Evolutionary conservation across 2,329 filamentous ascomycete genomes (phyloP), one percentile per base, ranked within the genome.

Genomic region (Nannizzia gypsea): DNA sequence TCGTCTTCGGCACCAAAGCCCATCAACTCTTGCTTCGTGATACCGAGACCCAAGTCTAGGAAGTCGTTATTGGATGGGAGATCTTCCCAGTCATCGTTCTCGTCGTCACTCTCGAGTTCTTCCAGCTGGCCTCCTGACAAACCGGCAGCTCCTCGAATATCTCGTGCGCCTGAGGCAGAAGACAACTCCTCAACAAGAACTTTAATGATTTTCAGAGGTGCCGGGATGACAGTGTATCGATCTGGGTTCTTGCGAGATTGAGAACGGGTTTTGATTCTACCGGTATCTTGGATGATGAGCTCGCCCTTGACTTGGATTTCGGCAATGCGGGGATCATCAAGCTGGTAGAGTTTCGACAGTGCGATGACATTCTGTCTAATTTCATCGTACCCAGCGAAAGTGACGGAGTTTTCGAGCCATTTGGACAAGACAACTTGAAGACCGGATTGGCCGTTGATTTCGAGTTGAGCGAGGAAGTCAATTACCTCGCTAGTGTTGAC

Each of bases 371-470:
- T 99, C 73, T 96, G 90, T 66, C 91, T 84, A 67, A 97, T 97
- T 73, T 96, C 92, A 67, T 97, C 91, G 67, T 96, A 99, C 11
- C 93, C 93, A n/a, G 90, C 90, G 74, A 99, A 99, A 73, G 88
- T 95, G 73, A 95, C 83, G 3, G 90, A 96, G 73, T 97, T 96
- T 76, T 97, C 93, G 0, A 99, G 79, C 93, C 93, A 99, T 75
- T 97, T 96, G 74, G 85, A 82, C 65, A 97, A 77, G 2, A 99
- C 93, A 24, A 96, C 85, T 64, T 91, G 84, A 6, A 99, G 77
- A n/a, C 91, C 93, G 68, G 81, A 95, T 61, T 73, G 67, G 8
- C 85, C 86, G 55, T 84, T 83, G 64, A 97, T 88, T 66, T 90
- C 82, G 63, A 96, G 86, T 68, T 90, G 86, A 62, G 87, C 87